Conservation (phyloP, 306 rosid genomes). For the Astragalus membranaceus region DNA sequence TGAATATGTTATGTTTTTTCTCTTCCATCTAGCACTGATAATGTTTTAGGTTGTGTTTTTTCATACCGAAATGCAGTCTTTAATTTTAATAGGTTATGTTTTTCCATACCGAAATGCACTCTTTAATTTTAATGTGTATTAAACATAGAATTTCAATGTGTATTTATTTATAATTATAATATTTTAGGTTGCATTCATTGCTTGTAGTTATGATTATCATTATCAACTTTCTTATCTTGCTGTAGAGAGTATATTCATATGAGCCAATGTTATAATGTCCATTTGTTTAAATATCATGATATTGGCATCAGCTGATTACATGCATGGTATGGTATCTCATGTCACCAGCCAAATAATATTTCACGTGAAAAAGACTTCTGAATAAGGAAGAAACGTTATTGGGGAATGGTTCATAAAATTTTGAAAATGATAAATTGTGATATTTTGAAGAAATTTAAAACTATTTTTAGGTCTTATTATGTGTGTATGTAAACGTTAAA, state of each 20-base stretch:
- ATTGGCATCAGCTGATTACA: neutral
- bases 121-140: neutral
- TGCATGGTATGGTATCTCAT: too few species aligned
- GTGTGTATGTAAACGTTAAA: too few species aligned
- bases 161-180: neutral
- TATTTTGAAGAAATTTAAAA: too few species aligned
- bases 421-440: too few species aligned
- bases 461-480: too few species aligned
- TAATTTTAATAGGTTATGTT: neutral
- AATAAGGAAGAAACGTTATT: too few species aligned
- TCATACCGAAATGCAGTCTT: neutral
- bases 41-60: neutral
- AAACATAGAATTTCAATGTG: neutral
- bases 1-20: conserved; percentile 19
- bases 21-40: neutral
- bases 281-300: neutral
- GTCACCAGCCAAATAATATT: neutral
- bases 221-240: neutral
- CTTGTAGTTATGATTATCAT: neutral
- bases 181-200: neutral
- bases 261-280: neutral
- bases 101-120: neutral
- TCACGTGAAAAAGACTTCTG: too few species aligned
- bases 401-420: too few species aligned
- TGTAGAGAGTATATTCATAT: conserved; percentile 4